Base-by-base conservation (phyloP, 1,139 yeast genomes). In the Kazachstania sp. region DNA sequence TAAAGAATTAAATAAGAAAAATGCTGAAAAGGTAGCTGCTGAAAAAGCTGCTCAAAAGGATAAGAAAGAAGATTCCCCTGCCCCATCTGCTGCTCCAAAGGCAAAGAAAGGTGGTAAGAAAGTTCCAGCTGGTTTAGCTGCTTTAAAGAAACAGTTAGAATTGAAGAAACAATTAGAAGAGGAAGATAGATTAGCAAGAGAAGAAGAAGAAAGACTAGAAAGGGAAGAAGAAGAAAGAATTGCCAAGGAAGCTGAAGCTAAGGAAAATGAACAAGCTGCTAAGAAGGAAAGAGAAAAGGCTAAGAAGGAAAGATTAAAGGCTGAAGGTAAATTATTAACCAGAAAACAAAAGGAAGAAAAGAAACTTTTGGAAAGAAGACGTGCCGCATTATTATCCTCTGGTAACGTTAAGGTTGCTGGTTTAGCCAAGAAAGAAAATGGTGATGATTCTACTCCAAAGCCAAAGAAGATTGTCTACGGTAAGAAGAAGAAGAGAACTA, bases 341-440 rank as follows among this genome's bases (percentile, higher is more conserved):
- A 92, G 86, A 72, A 92, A 90, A 66, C 98, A 92, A 72, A 87
- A 86, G 69, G 97, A 90, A 68, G 95, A 88, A 65, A 85, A 86
- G 72, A 86, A 82, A 49, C 69, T 83, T 43, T 80, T 83, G 61
- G 97, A 92, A 64, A 84, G 86, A 65, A 86, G 97, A 71, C 86
- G 95, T 67, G 83, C 86, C 57, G 92, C 84, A 59, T 74, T 92
- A 56, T 74, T 92, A 55, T 83, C 83, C 50, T 72, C 87, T 30
- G 86, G 90, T 54, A 80, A 80, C 60, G 77, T 87, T 46, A 70
- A 72, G 45, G 87, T 90, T 56, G 85, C 87, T 38, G 97, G 92
- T 50, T 75, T 88, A 54, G 72, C 71, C 55, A 71, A 61, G 50
- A 50, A 69, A 41, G 60, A 66, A 31, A 63, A 59, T 32, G 60